phyloP scores from a whole-genome alignment of 352 stramenopile species.

The Halophytophthora polymorphica region DNA sequence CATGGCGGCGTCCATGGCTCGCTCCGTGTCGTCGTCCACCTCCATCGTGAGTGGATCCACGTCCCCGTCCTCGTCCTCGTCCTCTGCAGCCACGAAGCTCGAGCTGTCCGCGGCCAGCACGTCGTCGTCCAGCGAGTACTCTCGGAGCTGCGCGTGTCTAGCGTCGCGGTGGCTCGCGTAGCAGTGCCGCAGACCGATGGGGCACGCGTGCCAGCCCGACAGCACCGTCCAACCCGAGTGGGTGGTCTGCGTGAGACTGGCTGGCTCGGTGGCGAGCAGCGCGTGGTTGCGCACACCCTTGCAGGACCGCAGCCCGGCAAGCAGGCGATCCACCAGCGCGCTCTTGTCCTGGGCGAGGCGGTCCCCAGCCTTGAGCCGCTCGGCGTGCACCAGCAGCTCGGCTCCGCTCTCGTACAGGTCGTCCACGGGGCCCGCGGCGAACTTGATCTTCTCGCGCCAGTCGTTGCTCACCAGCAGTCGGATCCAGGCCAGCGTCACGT shows the following conservation, averaged over 20 bases:
- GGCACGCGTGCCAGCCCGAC: conserved; percentile 34
- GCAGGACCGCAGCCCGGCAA: conserved; percentile 34
- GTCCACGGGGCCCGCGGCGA: conserved; percentile 52
- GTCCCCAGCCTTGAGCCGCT: conserved; percentile 22
- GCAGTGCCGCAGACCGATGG: conserved; percentile 41
- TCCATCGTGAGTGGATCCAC: conserved; percentile 6
- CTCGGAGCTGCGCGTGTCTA: conserved; percentile 25
- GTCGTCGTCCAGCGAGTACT: conserved; percentile 52
- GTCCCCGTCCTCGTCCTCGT: conserved; percentile 24
- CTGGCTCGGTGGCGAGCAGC: conserved; percentile 22
- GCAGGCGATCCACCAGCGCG: conserved; percentile 33
- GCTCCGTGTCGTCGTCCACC: conserved; percentile 31
- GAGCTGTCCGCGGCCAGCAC: conserved; percentile 25
- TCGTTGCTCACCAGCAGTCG: conserved; percentile 63
- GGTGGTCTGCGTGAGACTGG: conserved; percentile 8
- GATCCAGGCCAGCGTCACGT: conserved; percentile 51
- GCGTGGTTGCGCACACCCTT: conserved; percentile 54
- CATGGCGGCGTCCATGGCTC: conserved; percentile 46
- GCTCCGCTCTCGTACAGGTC: conserved; percentile 59
- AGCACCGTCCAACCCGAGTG: conserved; percentile 33
- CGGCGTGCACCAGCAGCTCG: conserved; percentile 41
- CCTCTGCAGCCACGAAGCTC: conserved; percentile 25
- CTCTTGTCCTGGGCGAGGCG: conserved; percentile 1
- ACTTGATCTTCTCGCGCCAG: conserved; percentile 63
- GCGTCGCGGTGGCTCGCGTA: conserved; percentile 22